phyloP scores from a whole-genome alignment of 208 protist species.

The Trypanosoma scelopori region DNA sequence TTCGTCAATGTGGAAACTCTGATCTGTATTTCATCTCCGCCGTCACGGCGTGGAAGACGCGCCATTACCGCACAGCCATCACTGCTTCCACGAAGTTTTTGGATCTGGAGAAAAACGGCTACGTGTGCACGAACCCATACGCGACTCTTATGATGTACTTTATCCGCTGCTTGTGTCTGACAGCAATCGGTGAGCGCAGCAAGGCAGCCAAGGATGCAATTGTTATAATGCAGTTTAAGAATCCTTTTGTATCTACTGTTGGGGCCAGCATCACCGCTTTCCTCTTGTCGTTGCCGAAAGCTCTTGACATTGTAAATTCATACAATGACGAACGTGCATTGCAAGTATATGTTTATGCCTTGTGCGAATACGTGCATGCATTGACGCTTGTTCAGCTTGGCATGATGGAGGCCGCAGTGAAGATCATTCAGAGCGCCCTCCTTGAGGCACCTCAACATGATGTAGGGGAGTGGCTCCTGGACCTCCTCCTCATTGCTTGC shows the following conservation, averaged over 20 bases:
- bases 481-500: conserved; percentile 42
- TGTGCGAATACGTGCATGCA: conserved; percentile 70
- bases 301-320: conserved; percentile 34
- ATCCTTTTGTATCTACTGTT: conserved; percentile 33
- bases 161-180: conserved; percentile 46
- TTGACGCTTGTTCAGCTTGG: conserved; percentile 72
- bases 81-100: conserved; percentile 20
- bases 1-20: conserved; percentile 48
- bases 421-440: conserved; percentile 36
- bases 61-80: conserved; percentile 67
- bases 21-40: conserved; percentile 63
- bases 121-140: background rate
- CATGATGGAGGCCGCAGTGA: conserved; percentile 42
- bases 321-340: conserved; percentile 11
- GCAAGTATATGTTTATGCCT: conserved; percentile 36
- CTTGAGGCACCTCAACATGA: conserved; percentile 12
- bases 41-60: conserved; percentile 48
- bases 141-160: conserved; percentile 36
- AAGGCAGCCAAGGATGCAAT: conserved; percentile 57
- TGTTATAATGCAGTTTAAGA: conserved; percentile 31
- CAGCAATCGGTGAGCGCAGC: conserved; percentile 57
- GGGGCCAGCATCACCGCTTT: conserved; percentile 54
- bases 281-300: conserved; percentile 50
- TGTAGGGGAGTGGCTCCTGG: conserved; percentile 36
- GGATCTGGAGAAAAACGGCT: conserved; percentile 6